phyloP scores from a whole-genome alignment of 768 basidiomycete genomes.

The Mycena vulgaris region DNA sequence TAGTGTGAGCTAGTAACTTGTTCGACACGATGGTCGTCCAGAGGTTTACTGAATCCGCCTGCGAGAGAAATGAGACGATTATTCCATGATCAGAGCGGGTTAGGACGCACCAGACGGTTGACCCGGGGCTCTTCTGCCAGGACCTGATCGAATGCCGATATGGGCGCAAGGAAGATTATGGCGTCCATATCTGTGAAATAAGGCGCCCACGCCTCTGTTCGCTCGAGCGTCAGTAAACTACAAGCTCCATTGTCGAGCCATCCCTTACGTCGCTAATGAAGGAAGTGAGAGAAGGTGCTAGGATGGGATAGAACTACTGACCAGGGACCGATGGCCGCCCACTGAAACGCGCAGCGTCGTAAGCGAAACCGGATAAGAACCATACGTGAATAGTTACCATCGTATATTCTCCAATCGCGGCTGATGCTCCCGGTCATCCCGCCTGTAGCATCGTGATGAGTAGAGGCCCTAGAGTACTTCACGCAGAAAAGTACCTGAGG shows the following conservation, averaged over 20 bases:
- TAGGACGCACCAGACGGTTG: conserved; percentile 68
- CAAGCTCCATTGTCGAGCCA: neutral
- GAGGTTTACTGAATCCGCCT: conserved; percentile 85
- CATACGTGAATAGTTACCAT: conserved; percentile 36
- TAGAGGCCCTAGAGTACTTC: conserved; percentile 1
- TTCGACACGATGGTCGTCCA: conserved; percentile 85
- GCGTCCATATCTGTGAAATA: conserved; percentile 73
- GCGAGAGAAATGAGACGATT: conserved; percentile 6
- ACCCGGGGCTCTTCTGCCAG: conserved; percentile 75
- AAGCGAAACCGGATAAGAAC: neutral
- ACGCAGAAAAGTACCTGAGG: conserved; percentile 51
- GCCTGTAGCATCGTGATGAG: conserved; percentile 19
- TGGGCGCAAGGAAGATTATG: conserved; percentile 80
- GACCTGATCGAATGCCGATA: conserved; percentile 81
- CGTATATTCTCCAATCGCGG: conserved; percentile 63
- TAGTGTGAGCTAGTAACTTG: conserved; percentile 77
- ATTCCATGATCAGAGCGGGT: conserved; percentile 4
- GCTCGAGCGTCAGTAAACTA: conserved; percentile 24
- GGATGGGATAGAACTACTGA: conserved; percentile 50
- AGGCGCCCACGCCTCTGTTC: conserved; percentile 65
- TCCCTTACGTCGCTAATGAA: conserved; percentile 50
- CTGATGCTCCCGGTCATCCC: conserved; percentile 43
- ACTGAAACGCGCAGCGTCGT: conserved; percentile 42
- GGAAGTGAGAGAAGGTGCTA: neutral
- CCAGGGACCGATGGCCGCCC: conserved; percentile 78